Evolutionary conservation across 257 asterid genomes (phyloP), one percentile per base, ranked within the genome.

Genomic region (Nicotiana noctiflora): DNA sequence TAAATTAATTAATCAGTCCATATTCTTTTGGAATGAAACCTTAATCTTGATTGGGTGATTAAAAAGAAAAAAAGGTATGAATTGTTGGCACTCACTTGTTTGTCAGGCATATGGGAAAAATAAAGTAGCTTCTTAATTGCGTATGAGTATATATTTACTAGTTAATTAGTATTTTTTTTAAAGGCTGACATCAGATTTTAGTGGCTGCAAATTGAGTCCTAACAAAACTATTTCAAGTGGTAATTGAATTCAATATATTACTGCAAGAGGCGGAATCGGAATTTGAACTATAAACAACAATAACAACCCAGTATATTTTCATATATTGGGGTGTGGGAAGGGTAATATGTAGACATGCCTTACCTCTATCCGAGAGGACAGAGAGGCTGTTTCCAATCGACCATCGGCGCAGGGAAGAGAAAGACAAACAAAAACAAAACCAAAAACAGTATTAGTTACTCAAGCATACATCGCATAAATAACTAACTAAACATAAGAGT

Each of bases 41-140:
- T 49, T 25, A 74, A 74, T 74, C 78, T 74, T 74, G 78, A 49
- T 74, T 74, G 78, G 78, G 23, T 74, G 18, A 74, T 74, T 74
- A 23, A 49, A 72, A 72, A 74, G 78, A 6, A 21, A 40, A 40
- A 74, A 74, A 74, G 78, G 78, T 59, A 49, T 72, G 49, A 72
- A 13, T 74, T 74, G 78, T 46, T 74, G 78, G 40, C 78, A 74
- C 78, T 74, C 78, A 74, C 78, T 49, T 67, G 25, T n/a, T 74
- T 46, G 60, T 72, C 78, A 74, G 61, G 13, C 37, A 14, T 27
- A 70, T 44, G 23, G 59, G 15, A 3, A 46, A 12, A 44, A 44
- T 23, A 46, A 72, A 72, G 78, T 72, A 21, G 14, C 57, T 7
- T 74, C 2, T 14, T 49, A 74, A 21, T 21, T 70, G 29, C 6